These are phyloP conservation scores for Barnettozyma pratensis DNA, from an alignment of 805 yeast species.

Conservation along the genomic window DNA sequence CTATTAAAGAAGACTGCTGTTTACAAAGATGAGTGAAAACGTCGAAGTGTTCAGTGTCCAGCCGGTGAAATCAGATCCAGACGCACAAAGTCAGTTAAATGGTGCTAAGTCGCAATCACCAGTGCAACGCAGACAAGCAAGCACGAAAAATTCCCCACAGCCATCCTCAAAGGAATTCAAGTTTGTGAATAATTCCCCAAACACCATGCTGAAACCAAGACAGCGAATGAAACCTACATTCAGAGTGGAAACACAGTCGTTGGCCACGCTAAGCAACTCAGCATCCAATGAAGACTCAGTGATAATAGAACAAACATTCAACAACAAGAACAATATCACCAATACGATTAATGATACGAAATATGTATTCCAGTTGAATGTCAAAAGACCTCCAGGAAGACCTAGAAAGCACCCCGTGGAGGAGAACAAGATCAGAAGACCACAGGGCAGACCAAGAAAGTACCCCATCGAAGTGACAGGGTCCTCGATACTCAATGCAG, in stretches of 20 bases:
- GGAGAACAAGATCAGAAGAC: constrained; percentile 33
- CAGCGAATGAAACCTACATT: constrained; percentile 22
- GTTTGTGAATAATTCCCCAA: constrained; percentile 23
- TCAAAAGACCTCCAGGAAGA: constrained; percentile 42
- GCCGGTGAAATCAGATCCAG: background rate
- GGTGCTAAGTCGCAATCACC: too few species aligned
- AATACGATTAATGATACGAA: constrained; percentile 9
- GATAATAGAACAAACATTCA: constrained; percentile 21
- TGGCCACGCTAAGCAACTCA: constrained; percentile 1
- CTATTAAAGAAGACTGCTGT: too few species aligned
- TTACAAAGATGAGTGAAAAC: background rate
- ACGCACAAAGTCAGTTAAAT: background rate
- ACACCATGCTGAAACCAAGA: constrained; percentile 14
- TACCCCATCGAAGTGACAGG: constrained; percentile 15
- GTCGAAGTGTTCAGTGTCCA: constrained; percentile 3
- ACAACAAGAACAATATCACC: constrained; percentile 2
- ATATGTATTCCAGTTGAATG: constrained; percentile 18
- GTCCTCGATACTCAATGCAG: background rate
- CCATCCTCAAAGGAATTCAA: constrained; percentile 11
- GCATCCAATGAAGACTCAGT: constrained; percentile 10
- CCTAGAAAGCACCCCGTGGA: constrained; percentile 47
- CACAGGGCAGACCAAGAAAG: constrained; percentile 27
- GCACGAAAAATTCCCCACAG: too few species aligned
- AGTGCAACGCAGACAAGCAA: too few species aligned
- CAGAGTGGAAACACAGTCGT: constrained; percentile 12